Evolutionary conservation across 1,139 yeast species (phyloP), one percentile per base, ranked within the genome.

Genomic region (Ogataea hybrid): DNA sequence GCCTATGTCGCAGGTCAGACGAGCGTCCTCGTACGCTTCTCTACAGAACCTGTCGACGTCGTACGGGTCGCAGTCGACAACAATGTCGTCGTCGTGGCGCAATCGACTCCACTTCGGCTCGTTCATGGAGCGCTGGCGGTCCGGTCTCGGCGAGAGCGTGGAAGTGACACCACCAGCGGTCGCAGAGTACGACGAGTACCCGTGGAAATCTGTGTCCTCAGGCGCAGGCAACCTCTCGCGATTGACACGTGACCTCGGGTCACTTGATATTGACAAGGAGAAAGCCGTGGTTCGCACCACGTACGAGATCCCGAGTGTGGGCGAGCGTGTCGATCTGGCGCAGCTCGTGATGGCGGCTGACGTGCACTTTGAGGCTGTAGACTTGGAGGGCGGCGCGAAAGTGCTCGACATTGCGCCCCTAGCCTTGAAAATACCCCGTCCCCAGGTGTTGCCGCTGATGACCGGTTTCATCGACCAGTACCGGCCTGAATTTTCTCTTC

Each of bases 391-490:
- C 18, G 21, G 25, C 7, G 18, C 33, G 17, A 29, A 28, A 10
- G 28, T 44, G 2, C 22, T 41, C 9, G 43, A 44, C 12, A 25
- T 46, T 8, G 36, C 31, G 1, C 22, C 36, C 25, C 35, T 22
- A 16, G 9, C 18, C 14, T 22, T 18, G 8, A 16, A 21, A 6
- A 17, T 9, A 8, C 15, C 25, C 21, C 9, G 20, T 3, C 42
- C 31, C 10, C 39, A 38, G 10, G 42, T 42, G n/a, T 53, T 73
- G 29, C 61, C 68, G 8, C 70, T 78, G 0, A 59, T 64, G 42
- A 73, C 71, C 5, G 81, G 81, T 5, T 77, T 71, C 49, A 61
- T 71, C 4, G 78, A 75, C 30, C 77, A 74, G 46, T 77, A 67
- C 50, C 59, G 79, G 39, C 77, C 81, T 0, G 81, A 76, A 50